phyloP scores from a whole-genome alignment of 148 eudicot species.

The Diospyros lotus region DNA sequence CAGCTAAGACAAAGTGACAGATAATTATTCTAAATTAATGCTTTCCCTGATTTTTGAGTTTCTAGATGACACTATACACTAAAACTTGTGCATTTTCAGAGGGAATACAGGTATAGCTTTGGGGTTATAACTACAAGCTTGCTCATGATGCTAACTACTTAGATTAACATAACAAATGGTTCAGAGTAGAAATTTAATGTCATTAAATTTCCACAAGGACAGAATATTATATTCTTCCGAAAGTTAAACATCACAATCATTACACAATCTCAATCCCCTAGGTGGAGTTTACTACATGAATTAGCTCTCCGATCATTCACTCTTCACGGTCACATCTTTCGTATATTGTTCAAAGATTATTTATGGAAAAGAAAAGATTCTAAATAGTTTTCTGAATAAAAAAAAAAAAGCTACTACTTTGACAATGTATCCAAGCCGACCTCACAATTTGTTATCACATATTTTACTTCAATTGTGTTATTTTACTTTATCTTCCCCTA shows the following conservation, averaged over 20 bases:
- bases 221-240: too few relatives aligned
- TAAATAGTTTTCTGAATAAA: too few relatives aligned
- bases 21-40: neutral
- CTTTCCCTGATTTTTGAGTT: neutral
- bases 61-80: neutral
- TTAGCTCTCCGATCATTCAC: too few relatives aligned
- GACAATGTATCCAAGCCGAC: neutral
- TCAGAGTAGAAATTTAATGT: neutral
- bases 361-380: too few relatives aligned
- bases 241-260: too few relatives aligned
- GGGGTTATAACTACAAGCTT: neutral
- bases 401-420: neutral
- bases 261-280: too few relatives aligned
- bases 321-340: too few relatives aligned
- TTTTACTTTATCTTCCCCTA: neutral
- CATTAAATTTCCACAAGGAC: too few relatives aligned
- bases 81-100: too few relatives aligned
- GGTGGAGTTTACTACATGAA: too few relatives aligned
- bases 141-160: neutral
- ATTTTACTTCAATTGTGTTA: neutral
- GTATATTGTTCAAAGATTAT: too few relatives aligned
- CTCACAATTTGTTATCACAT: neutral
- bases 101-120: too few relatives aligned
- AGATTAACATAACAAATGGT: neutral
- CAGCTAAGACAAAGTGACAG: neutral